These are phyloP conservation scores for Boletus fagicola DNA, from an alignment of 768 basidiomycete species.

Conservation along the genomic window DNA sequence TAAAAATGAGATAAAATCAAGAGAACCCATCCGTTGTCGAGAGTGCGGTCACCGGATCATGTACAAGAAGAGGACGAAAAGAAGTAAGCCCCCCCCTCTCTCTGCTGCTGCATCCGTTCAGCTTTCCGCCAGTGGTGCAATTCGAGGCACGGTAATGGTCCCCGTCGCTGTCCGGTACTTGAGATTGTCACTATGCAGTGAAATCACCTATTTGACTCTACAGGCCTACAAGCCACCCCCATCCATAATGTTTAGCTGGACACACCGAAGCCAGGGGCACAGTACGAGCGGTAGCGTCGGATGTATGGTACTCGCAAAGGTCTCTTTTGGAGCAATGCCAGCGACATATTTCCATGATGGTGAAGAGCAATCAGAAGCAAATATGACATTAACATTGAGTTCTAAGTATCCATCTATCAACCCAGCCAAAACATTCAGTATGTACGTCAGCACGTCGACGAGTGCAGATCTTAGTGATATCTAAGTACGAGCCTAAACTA, in stretches of 20 bases:
- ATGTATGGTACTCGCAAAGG: background rate
- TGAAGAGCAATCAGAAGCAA: background rate
- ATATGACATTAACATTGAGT: background rate
- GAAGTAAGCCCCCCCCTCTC: slow-evolving; percentile 61
- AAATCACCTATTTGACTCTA: background rate
- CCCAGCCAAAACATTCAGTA: background rate
- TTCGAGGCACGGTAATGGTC: slow-evolving; percentile 32
- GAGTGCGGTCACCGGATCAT: slow-evolving; percentile 98
- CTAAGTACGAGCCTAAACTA: slow-evolving; percentile 23
- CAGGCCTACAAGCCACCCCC: background rate
- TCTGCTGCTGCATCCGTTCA: background rate
- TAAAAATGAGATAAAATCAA: slow-evolving; percentile 84
- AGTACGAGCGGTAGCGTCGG: background rate
- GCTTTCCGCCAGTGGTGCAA: slow-evolving; percentile 29
- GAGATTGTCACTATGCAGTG: background rate
- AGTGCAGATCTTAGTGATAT: background rate
- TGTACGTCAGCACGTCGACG: background rate
- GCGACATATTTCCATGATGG: background rate
- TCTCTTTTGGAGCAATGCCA: background rate
- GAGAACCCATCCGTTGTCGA: slow-evolving; percentile 92
- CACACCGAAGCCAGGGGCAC: background rate
- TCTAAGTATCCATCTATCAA: background rate
- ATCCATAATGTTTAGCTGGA: background rate
- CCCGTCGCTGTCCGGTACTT: background rate
- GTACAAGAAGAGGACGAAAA: slow-evolving; percentile 95